Conservation (phyloP, 129 eudicot genomes). For the Oenanthe sinensis region DNA sequence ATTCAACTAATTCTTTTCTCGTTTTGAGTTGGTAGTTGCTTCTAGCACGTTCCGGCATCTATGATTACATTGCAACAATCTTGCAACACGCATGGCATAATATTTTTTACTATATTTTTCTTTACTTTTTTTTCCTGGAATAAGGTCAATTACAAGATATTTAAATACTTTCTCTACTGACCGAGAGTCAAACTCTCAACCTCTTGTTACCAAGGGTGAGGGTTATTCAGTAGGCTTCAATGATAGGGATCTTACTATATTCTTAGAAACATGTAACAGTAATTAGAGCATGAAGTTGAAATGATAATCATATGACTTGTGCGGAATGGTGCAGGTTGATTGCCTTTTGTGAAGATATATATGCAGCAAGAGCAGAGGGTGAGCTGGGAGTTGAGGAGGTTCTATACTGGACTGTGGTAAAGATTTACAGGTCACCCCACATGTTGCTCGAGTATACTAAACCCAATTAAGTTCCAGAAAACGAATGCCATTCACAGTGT, state of each 20-base stretch:
- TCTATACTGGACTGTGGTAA: slow-evolving; percentile 83
- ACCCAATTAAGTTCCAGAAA: slow-evolving; percentile 38
- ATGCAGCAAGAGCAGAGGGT: slow-evolving; percentile 98
- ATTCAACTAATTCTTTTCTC: too few species aligned
- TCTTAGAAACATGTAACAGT: neutral
- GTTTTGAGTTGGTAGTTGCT: too few species aligned
- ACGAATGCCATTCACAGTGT: neutral
- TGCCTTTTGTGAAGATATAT: slow-evolving; percentile 94
- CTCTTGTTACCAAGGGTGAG: neutral
- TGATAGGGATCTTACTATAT: neutral
- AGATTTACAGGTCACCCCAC: slow-evolving; percentile 90
- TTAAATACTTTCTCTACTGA: too few species aligned
- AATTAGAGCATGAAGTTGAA: neutral
- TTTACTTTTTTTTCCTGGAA: too few species aligned
- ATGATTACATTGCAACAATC: too few species aligned
- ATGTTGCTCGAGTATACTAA: slow-evolving; percentile 93
- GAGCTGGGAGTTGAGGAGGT: slow-evolving; percentile 93
- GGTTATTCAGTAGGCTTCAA: neutral
- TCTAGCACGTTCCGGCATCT: too few species aligned
- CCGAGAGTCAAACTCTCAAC: too few species aligned
- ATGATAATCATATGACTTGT: neutral
- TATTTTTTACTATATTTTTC: too few species aligned
- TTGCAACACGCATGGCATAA: neutral
- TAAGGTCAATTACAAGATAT: too few species aligned
- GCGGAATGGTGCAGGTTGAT: slow-evolving; percentile 42